Evolutionary conservation across 2,329 filamentous ascomycete genomes (phyloP), one percentile per base, ranked within the genome.

Genomic region (Grosmannia penicillata): DNA sequence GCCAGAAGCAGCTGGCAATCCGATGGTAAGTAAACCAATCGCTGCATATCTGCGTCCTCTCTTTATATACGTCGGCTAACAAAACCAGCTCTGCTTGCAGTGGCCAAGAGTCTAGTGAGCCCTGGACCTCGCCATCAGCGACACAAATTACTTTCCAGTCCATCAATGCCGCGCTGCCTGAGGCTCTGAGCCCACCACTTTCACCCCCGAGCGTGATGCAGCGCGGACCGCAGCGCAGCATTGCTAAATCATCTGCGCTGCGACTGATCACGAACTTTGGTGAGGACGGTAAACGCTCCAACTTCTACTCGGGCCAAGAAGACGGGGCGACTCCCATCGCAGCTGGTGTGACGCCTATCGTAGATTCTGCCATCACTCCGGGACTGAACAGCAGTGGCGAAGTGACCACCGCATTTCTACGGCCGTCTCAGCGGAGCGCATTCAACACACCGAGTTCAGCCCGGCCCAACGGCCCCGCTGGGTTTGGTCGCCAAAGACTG

Each of bases 241-340:
- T 84, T 37, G 75, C 78, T 11, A 93, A 93, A 61, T 78, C 80
- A 22, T 83, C 85, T 9, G 76, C 89, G 0, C 64, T 96, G 43
- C 94, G 93, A 56, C 71, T 96, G 2, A 93, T 96, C 50, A 96
- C 91, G 0, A 79, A 82, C 0, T 96, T 98, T 51, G 81, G 76
- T 8, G 73, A 77, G 34, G 65, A 66, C 33, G n/a, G n/a, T n/a
- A n/a, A 61, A 60, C 5, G 62, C 65, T 18, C 24, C 32, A 76
- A 74, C 56, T 76, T 83, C 58, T 74, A 78, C 48, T 61, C 64
- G 1, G 55, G 62, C 28, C 60, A 56, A 6, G 73, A 77, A 36
- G 44, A 66, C 26, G 71, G 71, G 8, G 65, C 64, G 47, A 94
- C 86, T 0, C 86, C 86, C 1, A 80, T 86, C 47, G 82, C 82